phyloP scores from a whole-genome alignment of 495 filamentous ascomycete species.

The Baudoinia panamericana region DNA sequence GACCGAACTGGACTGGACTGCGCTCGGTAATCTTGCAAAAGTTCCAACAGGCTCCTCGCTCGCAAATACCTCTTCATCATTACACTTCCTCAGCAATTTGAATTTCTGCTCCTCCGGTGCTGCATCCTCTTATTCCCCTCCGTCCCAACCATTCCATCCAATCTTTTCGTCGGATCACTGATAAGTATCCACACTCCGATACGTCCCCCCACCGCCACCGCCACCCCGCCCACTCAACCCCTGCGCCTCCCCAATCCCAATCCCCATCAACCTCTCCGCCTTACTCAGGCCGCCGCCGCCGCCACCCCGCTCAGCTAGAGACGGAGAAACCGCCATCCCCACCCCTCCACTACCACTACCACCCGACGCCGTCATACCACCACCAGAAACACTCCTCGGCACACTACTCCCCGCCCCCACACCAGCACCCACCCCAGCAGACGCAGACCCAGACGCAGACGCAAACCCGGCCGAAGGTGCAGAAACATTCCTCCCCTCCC shows the following conservation, averaged over 20 bases:
- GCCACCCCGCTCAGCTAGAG: background rate
- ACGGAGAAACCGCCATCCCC: background rate
- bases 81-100: no score
- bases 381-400: slow-evolving; percentile 14
- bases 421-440: background rate
- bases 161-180: no score
- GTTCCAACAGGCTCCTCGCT: no score
- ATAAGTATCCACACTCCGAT: slow-evolving; percentile 9
- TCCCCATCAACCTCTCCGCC: slow-evolving; percentile 15
- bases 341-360: background rate
- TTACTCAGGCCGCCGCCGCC: background rate
- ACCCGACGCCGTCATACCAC: slow-evolving; percentile 5
- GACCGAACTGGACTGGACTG: no score
- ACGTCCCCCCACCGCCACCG: background rate
- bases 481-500: background rate
- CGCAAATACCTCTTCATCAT: no score
- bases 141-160: no score
- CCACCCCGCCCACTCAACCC: background rate
- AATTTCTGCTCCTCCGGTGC: no score
- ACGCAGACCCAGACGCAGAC: no score
- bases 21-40: no score
- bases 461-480: background rate
- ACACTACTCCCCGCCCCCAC: slow-evolving; percentile 2
- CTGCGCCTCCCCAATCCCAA: background rate
- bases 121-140: no score